Conservation (phyloP, 257 asterid genomes). For the Gynochthodes officinalis region DNA sequence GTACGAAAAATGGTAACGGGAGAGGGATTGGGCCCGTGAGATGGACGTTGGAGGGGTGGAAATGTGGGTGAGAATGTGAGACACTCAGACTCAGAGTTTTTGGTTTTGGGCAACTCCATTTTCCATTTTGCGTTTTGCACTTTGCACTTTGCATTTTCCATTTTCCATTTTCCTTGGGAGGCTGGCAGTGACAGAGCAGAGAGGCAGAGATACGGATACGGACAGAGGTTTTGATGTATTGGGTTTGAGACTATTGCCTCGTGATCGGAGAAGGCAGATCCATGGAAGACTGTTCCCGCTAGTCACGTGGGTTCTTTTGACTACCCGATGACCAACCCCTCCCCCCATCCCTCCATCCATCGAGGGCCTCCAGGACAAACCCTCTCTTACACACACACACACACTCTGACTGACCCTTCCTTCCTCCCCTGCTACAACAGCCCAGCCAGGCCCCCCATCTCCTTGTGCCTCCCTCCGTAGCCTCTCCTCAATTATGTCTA, state of each 20-base stretch:
- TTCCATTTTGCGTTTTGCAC: too few species aligned
- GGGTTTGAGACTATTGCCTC: conserved; percentile 55
- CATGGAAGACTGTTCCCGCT: conserved; percentile 93
- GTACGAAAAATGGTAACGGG: conserved; percentile 5
- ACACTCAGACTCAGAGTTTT: too few species aligned
- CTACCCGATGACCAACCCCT: conserved; percentile 50
- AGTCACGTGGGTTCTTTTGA: conserved; percentile 95
- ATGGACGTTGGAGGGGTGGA: neutral
- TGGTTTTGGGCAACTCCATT: too few species aligned
- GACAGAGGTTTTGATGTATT: conserved; percentile 49
- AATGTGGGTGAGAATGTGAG: conserved; percentile 5
- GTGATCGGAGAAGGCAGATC: conserved; percentile 98
- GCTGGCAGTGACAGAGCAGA: conserved; percentile 32
- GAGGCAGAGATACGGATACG: conserved; percentile 34
- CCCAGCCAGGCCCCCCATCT: too few species aligned
- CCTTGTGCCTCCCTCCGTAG: too few species aligned
- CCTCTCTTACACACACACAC: neutral
- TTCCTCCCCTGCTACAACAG: too few species aligned
- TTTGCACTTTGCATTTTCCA: too few species aligned
- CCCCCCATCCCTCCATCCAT: too few species aligned
- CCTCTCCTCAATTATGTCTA: too few species aligned
- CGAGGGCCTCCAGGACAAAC: too few species aligned
- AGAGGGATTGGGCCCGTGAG: conserved; percentile 35
- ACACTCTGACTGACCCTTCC: neutral
- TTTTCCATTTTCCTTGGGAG: conserved; percentile 51